Evolutionary conservation across 129 eudicot species (phyloP), one percentile per base, ranked within the genome.

Genomic region (Silybum marianum): DNA sequence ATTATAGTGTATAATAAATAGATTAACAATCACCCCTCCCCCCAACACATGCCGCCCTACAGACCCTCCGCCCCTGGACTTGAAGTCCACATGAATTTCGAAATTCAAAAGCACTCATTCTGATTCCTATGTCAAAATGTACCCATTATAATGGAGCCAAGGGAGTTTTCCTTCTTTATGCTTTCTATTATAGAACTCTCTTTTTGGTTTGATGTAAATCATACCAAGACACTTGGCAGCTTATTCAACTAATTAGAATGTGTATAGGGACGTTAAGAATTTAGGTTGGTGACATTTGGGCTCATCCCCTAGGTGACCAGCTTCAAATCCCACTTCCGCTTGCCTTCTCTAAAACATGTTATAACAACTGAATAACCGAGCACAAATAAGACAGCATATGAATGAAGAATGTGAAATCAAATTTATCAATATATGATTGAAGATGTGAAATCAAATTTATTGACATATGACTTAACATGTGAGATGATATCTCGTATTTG

Each of bases 261-360:
- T 60, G 46, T 6, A 44, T 7, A 7, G 19, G 63, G 63, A 16
- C 63, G 16, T 51, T 21, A 51, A 51, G 63, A 13, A 18, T 18
- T 74, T 46, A 74, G 23, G 67, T 74, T 22, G 67, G 42, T 25
- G 25, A 32, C 54, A 71, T 34, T 22, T 79, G 71, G 70, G 54
- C 70, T 42, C 28, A 25, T 25, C 28, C 28, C 28, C 28, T 25
- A 44, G 67, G 76, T 78, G 75, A 44, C 28, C n/a, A 38, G 60
- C 60, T 71, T 51, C 26, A 71, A 46, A 44, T 13, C 6, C 58
- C 71, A 71, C 77, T 71, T 44, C 4, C 75, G 7, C 48, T 28
- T 79, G 46, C 76, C 67, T 44, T 65, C 26, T 36, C 60, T 42
- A 69, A n/a, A n/a, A n/a, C n/a, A n/a, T n/a, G n/a, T n/a, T n/a